Base-by-base conservation (phyloP, 805 yeast genomes). In the Isabelozyma rhagii region DNA sequence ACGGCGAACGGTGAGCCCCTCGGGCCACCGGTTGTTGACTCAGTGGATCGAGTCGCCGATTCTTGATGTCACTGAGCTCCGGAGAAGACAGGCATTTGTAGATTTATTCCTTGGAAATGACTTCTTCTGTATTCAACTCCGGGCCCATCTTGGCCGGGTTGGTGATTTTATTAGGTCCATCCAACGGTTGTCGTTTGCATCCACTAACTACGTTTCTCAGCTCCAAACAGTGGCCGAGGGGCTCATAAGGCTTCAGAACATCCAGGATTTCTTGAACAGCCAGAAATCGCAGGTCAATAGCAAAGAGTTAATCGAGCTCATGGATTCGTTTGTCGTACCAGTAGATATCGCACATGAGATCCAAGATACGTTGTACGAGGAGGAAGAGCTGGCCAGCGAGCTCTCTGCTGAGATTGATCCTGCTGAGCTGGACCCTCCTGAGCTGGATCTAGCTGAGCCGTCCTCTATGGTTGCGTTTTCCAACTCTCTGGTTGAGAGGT, bases 31-130 rank as follows among this genome's bases (percentile, higher is more conserved):
- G 41, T 60, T 87, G n/a, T 68, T 94, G 10, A 79, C 85, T 7
- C 83, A 84, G 47, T 90, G 97, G 97, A 68, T 93, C 4, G 76
- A 88, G 25, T 82, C 89, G 1, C 99, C 99, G 0, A 77, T 89
- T 0, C 76, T 86, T 8, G 79, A 85, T 57, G 58, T 79, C 0
- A 57, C 61, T 0, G 87, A 81, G 52, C 82, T 94, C 11, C 64
- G 63, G 14, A 58, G 63, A 15, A 71, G 99, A 27, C 75, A 72
- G 47, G 52, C 55, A 3, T 72, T 66, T 49, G 79, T 74, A 2
- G 46, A 54, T 10, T 48, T 71, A 8, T 71, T 72, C 54, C 52
- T 57, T 14, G 56, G 59, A 17, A 60, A 70, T 27, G 47, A 41
- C 3, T 45, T 51, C 15, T 48, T 71, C 41, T 53, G 55, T 15